Conservation (phyloP, 495 filamentous ascomycete genomes). For the Coniosporium apollinis region DNA sequence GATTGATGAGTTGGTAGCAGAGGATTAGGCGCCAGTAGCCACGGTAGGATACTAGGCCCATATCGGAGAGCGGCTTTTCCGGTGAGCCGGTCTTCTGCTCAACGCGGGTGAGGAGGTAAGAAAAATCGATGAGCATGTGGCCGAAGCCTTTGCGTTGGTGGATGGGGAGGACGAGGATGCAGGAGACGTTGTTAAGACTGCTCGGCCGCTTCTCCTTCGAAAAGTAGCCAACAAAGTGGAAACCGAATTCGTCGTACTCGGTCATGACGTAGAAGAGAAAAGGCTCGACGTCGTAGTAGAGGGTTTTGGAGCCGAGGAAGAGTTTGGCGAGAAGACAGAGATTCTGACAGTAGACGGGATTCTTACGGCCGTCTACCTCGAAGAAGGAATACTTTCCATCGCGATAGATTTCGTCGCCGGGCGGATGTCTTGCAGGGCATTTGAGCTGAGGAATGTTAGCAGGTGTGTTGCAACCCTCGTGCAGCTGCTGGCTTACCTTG, state of each 20-base stretch:
- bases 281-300: slow-evolving; percentile 97
- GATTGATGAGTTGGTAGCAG: slow-evolving; percentile 58
- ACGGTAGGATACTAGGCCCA: slow-evolving; percentile 91
- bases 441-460: slow-evolving; percentile 35
- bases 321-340: slow-evolving; percentile 90
- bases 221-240: slow-evolving; percentile 97
- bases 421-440: slow-evolving; percentile 88
- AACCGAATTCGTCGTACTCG: slow-evolving; percentile 81
- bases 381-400: slow-evolving; percentile 86
- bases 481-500: slow-evolving; percentile 38
- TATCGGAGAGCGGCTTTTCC: slow-evolving; percentile 93
- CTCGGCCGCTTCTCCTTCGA: slow-evolving; percentile 97
- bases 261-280: slow-evolving; percentile 98
- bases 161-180: slow-evolving; percentile 87
- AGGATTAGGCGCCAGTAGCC: slow-evolving; percentile 90
- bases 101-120: slow-evolving; percentile 82
- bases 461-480: background rate
- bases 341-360: slow-evolving; percentile 95
- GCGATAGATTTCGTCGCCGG: slow-evolving; percentile 96
- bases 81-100: slow-evolving; percentile 92
- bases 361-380: slow-evolving; percentile 92
- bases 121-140: slow-evolving; percentile 92
- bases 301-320: slow-evolving; percentile 89
- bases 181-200: slow-evolving; percentile 91
- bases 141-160: slow-evolving; percentile 96